Evolutionary conservation across 805 yeast genomes (phyloP), one percentile per base, ranked within the genome.

Genomic region (Schwanniomyces pseudopolymorphus): DNA sequence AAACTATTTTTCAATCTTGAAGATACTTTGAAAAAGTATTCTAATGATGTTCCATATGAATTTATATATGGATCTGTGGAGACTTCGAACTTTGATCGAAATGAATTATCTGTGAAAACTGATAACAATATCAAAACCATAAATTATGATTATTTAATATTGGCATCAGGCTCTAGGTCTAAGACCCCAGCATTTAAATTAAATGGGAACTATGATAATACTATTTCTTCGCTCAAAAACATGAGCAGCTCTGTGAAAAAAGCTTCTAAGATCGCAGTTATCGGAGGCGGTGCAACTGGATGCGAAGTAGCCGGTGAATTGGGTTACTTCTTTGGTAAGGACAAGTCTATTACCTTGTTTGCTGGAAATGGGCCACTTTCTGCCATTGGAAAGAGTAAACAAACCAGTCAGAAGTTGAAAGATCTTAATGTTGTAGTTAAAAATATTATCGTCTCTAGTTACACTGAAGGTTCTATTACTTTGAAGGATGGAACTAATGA

Each of bases 241-340:
- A 50, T 64, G 17, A 33, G 49, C 26, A 21, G 42, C 9, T 33
- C 50, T 24, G 45, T 66, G 19, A 50, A 53, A 37, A 10, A 44
- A 2, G 64, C 73, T 7, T 51, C 56, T 22, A 43, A 54, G 8
- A 61, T 71, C 16, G 75, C 73, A 1, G 51, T 72, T 4, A 39
- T 72, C n/a, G 77, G 74, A 3, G 74, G 67, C 16, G 74, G 73
- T n/a, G 47, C 63, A 17, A 64, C 73, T 13, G 74, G 73, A 4
- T 72, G 69, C 9, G 76, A 72, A 47, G 39, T 57, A 10, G 66
- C 72, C 6, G 73, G 70, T 9, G 77, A 71, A 44, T 53, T 71
- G 26, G 73, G 63, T 3, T 46, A 27, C 16, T 43, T 35, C 11
- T 59, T 43, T 39, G 53, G 57, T 10, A 42, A 43, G 5, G 43